These are phyloP conservation scores for Aspergillus sergii DNA, from an alignment of 2,329 filamentous ascomycete species.

Conservation along the genomic window DNA sequence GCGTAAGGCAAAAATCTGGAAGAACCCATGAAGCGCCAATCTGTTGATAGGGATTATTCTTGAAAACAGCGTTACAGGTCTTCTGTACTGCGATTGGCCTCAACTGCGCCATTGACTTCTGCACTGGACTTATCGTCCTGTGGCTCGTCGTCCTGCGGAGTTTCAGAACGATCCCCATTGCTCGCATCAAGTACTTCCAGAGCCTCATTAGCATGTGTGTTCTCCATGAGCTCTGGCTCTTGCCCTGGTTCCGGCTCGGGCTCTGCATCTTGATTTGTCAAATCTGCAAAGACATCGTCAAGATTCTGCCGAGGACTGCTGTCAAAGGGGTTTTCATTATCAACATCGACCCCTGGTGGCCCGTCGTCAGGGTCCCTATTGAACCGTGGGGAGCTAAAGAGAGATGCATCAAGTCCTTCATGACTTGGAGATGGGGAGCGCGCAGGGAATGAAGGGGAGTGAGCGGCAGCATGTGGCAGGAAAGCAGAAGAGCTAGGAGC, in stretches of 20 bases:
- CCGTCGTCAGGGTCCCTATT: constrained; percentile 37
- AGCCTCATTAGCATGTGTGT: constrained; percentile 51
- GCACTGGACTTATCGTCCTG: constrained; percentile 25
- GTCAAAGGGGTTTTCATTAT: constrained; percentile 35
- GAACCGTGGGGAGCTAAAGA: constrained; percentile 47
- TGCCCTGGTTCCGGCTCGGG: constrained; percentile 31
- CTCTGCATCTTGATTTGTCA: constrained; percentile 49
- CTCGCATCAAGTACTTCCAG: constrained; percentile 47
- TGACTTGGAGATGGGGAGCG: constrained; percentile 42
- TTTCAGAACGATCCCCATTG: constrained; percentile 36
- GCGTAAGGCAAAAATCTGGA: constrained; percentile 2
- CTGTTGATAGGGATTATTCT: background rate
- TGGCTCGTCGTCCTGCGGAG: constrained; percentile 29
- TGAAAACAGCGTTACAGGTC: constrained; percentile 3
- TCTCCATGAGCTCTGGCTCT: constrained; percentile 40
- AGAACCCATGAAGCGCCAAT: constrained; percentile 7
- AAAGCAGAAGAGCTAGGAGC: constrained; percentile 39
- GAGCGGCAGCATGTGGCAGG: constrained; percentile 36
- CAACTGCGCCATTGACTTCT: constrained; percentile 24
- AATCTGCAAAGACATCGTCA: constrained; percentile 50
- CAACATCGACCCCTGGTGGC: constrained; percentile 34
- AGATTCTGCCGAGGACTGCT: constrained; percentile 45
- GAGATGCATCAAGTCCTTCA: constrained; percentile 38
- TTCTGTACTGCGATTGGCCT: constrained; percentile 11
- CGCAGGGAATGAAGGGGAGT: constrained; percentile 43